Base-by-base conservation (phyloP, 805 yeast genomes). In the Candida sanyiensis region DNA sequence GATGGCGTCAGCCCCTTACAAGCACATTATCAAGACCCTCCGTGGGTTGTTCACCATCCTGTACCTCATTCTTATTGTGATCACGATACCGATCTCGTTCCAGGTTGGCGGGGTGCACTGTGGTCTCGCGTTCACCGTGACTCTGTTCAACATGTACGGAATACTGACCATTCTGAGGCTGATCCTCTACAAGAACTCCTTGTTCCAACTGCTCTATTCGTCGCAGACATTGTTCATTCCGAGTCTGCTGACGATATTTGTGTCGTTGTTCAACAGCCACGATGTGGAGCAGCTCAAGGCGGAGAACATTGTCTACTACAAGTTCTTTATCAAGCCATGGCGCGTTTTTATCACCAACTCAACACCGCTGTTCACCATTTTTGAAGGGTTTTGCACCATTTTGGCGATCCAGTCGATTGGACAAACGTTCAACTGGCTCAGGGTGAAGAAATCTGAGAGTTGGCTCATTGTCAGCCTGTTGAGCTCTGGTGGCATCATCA, bases 371-470 rank as follows among this genome's bases (percentile, higher is more conserved):
- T 90, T 93, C 61, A 85, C 96, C 0, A 69, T 88, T 15, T 64
- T 89, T 37, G 98, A 93, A 63, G 98, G 98, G 2, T 80, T 93
- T 50, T 94, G 96, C 61, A 79, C 96, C 1, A 72, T 93, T 19
- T 67, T 93, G 40, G 80, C 87, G n/a, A 87, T 93, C 44, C 98
- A 93, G 63, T 85, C 95, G 11, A 72, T 85, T 29, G 96, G 97
- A 7, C 88, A 88, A 51, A 77, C 85, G 7, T 71, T 84, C 38
- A 72, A 74, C 45, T 81, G 89, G 82, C 64, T 86, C 32, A 75
- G 80, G 17, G 58, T 59, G 9, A 44, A 70, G 41, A 76, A 74
- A 47, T 77, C 87, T 5, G 96, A 88, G 52, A 54, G 52, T 28
- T 84, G 95, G 89, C 73, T 84, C 35, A 79, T 90, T 27, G 73